Percentiles rank a stretch among this genome's conserved stretches.
These are phyloP conservation scores for Hypoxylon sp. DNA, from an alignment of 2,329 filamentous ascomycete species.

Conservation along the genomic window DNA sequence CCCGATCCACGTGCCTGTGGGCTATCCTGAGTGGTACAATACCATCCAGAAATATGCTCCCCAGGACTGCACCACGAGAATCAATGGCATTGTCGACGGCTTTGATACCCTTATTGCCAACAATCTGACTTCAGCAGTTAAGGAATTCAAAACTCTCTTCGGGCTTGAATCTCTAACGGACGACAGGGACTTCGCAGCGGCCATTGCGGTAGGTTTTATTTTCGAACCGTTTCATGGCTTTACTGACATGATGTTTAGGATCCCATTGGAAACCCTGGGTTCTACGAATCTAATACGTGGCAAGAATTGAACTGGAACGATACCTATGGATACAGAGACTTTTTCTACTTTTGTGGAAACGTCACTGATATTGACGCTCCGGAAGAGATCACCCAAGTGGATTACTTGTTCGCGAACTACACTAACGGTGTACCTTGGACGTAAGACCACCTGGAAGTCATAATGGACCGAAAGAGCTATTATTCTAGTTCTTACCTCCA, in stretches of 20 bases:
- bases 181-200: slow-evolving; percentile 60
- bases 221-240: slow-evolving; percentile 26
- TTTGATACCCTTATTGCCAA: slow-evolving; percentile 59
- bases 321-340: slow-evolving; percentile 57
- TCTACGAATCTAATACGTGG: slow-evolving; percentile 64
- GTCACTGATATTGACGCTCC: slow-evolving; percentile 61
- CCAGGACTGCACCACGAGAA: slow-evolving; percentile 61
- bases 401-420: slow-evolving; percentile 60
- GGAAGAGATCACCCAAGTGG: slow-evolving; percentile 57
- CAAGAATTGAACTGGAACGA: slow-evolving; percentile 64
- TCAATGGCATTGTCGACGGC: slow-evolving; percentile 62
- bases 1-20: slow-evolving; percentile 55
- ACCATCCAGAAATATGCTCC: slow-evolving; percentile 63
- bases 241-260: slow-evolving; percentile 59
- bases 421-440: slow-evolving; percentile 62
- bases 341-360: slow-evolving; percentile 65
- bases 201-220: slow-evolving; percentile 53
- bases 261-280: slow-evolving; percentile 51
- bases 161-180: slow-evolving; percentile 59
- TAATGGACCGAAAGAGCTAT: background rate
- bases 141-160: slow-evolving; percentile 61
- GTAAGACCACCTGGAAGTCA: slow-evolving; percentile 17
- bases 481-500: background rate
- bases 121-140: slow-evolving; percentile 56
- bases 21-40: slow-evolving; percentile 63